A percentile compares a stretch with the other conserved stretches of the same genome.
phyloP scores from a whole-genome alignment of 495 filamentous ascomycete genomes.

The Oleoguttula mirabilis region DNA sequence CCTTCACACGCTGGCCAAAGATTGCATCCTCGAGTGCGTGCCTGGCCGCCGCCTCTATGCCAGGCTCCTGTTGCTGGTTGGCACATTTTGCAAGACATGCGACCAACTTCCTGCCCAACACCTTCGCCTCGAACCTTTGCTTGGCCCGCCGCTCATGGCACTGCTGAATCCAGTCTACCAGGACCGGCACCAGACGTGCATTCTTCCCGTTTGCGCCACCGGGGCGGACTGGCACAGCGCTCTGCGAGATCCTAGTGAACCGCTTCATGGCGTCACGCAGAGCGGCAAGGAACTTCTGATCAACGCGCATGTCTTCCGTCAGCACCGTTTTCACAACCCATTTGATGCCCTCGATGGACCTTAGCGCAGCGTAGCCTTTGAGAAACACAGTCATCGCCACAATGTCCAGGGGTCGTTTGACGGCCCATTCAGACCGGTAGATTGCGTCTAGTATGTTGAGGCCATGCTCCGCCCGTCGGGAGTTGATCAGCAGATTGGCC shows the following conservation, averaged over 20 bases:
- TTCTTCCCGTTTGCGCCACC: background rate
- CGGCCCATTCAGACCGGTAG: conserved; percentile 9
- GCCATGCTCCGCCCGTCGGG: background rate
- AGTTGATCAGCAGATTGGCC: conserved; percentile 13
- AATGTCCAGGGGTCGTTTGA: conserved; percentile 8
- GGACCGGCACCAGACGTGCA: background rate
- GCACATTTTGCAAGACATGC: conserved; percentile 2
- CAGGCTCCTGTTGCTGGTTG: conserved; percentile 1
- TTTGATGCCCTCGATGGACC: conserved; percentile 10
- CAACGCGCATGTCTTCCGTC: conserved; percentile 16
- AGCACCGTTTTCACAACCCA: conserved; percentile 17
- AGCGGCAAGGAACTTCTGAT: conserved; percentile 8
- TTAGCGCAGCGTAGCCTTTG: conserved; percentile 10
- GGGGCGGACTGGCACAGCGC: background rate
- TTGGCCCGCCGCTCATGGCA: conserved; percentile 3
- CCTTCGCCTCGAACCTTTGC: conserved; percentile 4
- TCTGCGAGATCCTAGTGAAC: background rate
- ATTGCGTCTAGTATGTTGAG: conserved; percentile 15
- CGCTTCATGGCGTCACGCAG: background rate
- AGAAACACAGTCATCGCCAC: conserved; percentile 18
- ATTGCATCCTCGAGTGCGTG: background rate
- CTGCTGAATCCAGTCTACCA: background rate
- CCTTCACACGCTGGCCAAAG: conserved; percentile 4
- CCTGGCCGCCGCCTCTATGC: background rate
- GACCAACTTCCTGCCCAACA: conserved; percentile 6